phyloP scores from a whole-genome alignment of 306 rosid genomes.

The Alnus rubra region DNA sequence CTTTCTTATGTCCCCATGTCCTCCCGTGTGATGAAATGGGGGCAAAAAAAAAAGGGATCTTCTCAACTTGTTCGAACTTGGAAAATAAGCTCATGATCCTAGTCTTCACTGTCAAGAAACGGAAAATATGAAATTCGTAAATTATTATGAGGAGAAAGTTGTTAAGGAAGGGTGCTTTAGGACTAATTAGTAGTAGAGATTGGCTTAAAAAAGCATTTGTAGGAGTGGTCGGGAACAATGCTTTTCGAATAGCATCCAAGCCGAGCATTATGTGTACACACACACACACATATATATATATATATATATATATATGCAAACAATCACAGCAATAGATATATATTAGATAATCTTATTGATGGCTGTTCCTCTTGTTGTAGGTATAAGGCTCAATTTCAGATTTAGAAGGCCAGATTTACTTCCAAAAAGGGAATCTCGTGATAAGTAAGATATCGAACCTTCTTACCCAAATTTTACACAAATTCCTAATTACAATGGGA shows the following conservation, averaged over 20 bases:
- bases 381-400: conserved; percentile 64
- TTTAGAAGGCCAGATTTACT: conserved; percentile 81
- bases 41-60: too few relatives aligned
- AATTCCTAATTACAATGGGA: background rate
- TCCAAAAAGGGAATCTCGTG: conserved; percentile 69
- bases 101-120: too few relatives aligned
- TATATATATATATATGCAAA: background rate
- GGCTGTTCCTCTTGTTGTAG: conserved; percentile 46
- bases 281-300: background rate
- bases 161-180: background rate
- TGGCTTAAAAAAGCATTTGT: background rate
- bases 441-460: conserved; percentile 50
- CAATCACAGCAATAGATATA: background rate
- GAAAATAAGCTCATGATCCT: too few relatives aligned
- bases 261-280: background rate
- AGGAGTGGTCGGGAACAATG: background rate
- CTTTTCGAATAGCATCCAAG: background rate
- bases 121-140: too few relatives aligned
- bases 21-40: too few relatives aligned
- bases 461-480: conserved; percentile 25
- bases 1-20: too few relatives aligned
- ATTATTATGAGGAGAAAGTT: background rate
- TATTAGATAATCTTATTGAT: conserved; percentile 1
- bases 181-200: background rate
- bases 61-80: too few relatives aligned